Percentiles rank a stretch among this genome's conserved stretches.
phyloP scores from a whole-genome alignment of 805 yeast genomes.

The Maudiozyma barnettii region DNA sequence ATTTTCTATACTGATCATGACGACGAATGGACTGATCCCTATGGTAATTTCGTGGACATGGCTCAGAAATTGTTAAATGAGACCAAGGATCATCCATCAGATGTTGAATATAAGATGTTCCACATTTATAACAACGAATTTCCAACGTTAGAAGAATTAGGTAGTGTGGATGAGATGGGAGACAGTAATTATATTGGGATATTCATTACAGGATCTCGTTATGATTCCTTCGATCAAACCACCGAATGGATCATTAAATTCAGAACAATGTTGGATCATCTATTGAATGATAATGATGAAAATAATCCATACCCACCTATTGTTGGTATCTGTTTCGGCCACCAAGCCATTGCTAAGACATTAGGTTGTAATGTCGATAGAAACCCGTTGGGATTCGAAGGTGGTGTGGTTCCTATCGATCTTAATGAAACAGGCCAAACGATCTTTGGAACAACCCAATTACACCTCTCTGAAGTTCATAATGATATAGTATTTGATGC shows the following conservation, averaged over 20 bases:
- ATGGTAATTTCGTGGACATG: constrained; percentile 24
- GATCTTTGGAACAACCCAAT: constrained; percentile 13
- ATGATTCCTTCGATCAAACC: constrained; percentile 35
- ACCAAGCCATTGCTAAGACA: constrained; percentile 63
- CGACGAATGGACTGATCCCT: constrained; percentile 15
- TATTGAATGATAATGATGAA: constrained; percentile 7
- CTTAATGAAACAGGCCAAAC: constrained; percentile 32
- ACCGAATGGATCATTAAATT: constrained; percentile 35
- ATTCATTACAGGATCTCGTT: constrained; percentile 39
- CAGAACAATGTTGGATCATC: constrained; percentile 28
- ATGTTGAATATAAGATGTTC: constrained; percentile 14
- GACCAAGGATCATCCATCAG: constrained; percentile 5
- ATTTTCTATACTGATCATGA: constrained; percentile 21
- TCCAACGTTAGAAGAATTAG: constrained; percentile 17
- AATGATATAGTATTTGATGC: constrained; percentile 43
- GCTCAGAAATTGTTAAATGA: constrained; percentile 13
- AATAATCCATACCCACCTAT: constrained; percentile 34
- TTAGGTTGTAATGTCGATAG: constrained; percentile 51
- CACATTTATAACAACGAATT: constrained; percentile 15
- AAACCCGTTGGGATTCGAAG: constrained; percentile 64
- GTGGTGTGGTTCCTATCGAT: constrained; percentile 45
- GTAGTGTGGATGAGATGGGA: constrained; percentile 3
- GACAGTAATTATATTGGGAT: constrained; percentile 28
- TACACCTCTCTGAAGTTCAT: constrained; percentile 48
- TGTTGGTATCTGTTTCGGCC: constrained; percentile 80